Evolutionary conservation across 257 asterid genomes (phyloP).

Genomic region (Agastache rugosa): DNA sequence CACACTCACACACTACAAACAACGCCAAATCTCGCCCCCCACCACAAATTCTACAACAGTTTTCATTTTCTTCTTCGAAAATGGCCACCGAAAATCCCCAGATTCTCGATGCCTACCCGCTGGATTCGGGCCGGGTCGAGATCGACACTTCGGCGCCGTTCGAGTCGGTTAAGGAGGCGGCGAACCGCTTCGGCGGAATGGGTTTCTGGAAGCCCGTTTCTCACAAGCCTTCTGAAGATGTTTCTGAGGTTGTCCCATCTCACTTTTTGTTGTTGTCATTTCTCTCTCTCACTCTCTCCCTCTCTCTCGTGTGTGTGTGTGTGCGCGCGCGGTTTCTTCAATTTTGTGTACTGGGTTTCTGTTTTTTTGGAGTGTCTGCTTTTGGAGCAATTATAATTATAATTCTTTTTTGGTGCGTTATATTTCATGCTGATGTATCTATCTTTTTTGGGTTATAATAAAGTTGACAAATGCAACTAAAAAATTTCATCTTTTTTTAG

Average conservation of each 20-base stretch:
- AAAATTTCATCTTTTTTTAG: not conserved
- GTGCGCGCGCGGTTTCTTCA: not conserved
- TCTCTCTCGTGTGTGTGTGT: not conserved
- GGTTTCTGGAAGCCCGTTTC: constrained; percentile 90
- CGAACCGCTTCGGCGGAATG: constrained; percentile 83
- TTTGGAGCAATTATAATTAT: not conserved
- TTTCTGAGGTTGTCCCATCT: constrained; percentile 47
- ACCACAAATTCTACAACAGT: not conserved
- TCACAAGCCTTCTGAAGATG: constrained; percentile 42
- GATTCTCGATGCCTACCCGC: constrained; percentile 29
- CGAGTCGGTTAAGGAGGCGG: constrained; percentile 96
- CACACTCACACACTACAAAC: constrained; percentile 20
- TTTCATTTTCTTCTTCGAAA: constrained; percentile 11
- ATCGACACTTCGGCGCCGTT: constrained; percentile 95
- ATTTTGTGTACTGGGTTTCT: constrained; percentile 13
- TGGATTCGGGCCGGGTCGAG: constrained; percentile 54
- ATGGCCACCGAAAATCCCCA: constrained; percentile 41
- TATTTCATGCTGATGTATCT: not conserved
- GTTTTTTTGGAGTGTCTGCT: not conserved
- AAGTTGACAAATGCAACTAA: not conserved
- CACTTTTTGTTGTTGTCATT: constrained; percentile 7
- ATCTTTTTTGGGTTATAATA: not conserved
- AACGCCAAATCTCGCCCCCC: not conserved
- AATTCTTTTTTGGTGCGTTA: not conserved
- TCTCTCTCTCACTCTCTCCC: not conserved